Conservation (phyloP, 352 stramenopile species). For the Pythium insidiosum region DNA sequence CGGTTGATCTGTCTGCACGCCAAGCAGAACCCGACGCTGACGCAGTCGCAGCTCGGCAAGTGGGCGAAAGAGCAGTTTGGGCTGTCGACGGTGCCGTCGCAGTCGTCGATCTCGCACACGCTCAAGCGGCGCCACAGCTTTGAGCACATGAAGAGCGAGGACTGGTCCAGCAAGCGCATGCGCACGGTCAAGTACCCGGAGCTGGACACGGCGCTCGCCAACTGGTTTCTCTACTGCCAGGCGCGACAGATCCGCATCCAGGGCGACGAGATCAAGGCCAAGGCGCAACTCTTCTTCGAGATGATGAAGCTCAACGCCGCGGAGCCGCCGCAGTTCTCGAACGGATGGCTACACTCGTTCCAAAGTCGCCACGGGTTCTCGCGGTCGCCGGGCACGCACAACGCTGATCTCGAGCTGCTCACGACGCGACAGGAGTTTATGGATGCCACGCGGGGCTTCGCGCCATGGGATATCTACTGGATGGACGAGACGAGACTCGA, state of each 20-base stretch:
- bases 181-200: slow-evolving; percentile 70
- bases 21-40: slow-evolving; percentile 61
- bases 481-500: slow-evolving; percentile 66
- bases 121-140: slow-evolving; percentile 66
- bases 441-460: slow-evolving; percentile 30
- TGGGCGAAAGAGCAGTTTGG: slow-evolving; percentile 69
- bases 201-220: slow-evolving; percentile 68
- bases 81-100: slow-evolving; percentile 53
- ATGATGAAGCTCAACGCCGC: slow-evolving; percentile 36
- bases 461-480: slow-evolving; percentile 58
- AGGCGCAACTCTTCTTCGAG: slow-evolving; percentile 60
- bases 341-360: slow-evolving; percentile 83
- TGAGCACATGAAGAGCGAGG: slow-evolving; percentile 67
- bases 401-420: slow-evolving; percentile 30
- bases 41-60: slow-evolving; percentile 60
- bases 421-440: slow-evolving; percentile 34
- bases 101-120: slow-evolving; percentile 78
- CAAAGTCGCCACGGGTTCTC: slow-evolving; percentile 68
- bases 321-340: slow-evolving; percentile 72
- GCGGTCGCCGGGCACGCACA: slow-evolving; percentile 17
- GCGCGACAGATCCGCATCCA: slow-evolving; percentile 44
- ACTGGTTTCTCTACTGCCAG: slow-evolving; percentile 76
- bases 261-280: slow-evolving; percentile 68
- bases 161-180: slow-evolving; percentile 68
- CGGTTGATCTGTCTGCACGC: slow-evolving; percentile 68